Base-by-base conservation (phyloP, 2,329 filamentous ascomycete species). In the Mariannaea sp. region DNA sequence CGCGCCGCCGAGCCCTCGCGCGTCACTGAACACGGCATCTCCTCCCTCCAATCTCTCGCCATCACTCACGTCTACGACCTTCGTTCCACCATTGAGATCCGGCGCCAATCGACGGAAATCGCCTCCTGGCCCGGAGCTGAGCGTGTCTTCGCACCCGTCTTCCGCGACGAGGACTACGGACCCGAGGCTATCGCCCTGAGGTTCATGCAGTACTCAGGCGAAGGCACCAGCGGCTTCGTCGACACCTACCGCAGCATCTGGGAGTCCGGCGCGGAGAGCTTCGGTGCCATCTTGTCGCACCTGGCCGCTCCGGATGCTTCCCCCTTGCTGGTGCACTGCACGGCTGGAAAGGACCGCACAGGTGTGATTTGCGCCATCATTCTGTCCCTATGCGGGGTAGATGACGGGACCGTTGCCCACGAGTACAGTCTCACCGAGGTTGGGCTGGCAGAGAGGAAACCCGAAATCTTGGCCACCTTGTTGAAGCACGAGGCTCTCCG, bases 321-420 rank as follows among this genome's bases (percentile, higher is more conserved):
- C 1, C 83, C 85, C 7, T 71, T 87, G 8, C 74, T 90, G 6
- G 74, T 91, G 7, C 88, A 92, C 66, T 92, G 89, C 70, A 89
- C 87, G 0, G 87, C 86, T 0, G 89, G 89, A 10, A 92, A 92
- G 71, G 89, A 92, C 68, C 79, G 89, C 36, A 92, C 89, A 0
- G 89, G 89, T 2, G 79, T 92, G 4, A 72, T 90, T 38, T 81
- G 83, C 42, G 88, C 86, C 3, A 62, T 92, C 33, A 68, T 92
- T 7, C 75, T 90, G 32, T 73, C 80, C 20, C 75, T 90, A 22
- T 84, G 84, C 7, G 84, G 85, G 4, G 84, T 89, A 0, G 70
- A 77, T 1, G 78, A 84, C 58, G 74, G 81, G 27, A 67, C 71
- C 4, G 78, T 89, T n/a, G 86, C 85, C 0, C 70, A 79, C 8